Evolutionary conservation across 495 filamentous ascomycete species (phyloP).

Genomic region (Xylaria palmicola): DNA sequence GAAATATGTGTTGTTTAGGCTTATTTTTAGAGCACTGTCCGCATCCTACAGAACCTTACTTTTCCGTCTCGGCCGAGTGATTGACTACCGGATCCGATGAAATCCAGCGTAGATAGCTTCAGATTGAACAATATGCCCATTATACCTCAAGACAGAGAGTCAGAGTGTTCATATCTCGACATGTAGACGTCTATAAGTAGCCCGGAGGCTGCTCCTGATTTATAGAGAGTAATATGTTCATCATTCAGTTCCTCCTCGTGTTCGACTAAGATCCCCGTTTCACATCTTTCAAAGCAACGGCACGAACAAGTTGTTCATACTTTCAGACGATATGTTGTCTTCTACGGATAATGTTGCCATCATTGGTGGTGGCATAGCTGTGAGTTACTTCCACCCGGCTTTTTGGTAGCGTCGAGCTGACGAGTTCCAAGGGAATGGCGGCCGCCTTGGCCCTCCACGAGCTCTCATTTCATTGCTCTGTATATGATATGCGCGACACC

Average conservation of each 20-base stretch:
- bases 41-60: too few relatives aligned
- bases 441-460: constrained; percentile 45
- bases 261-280: not conserved
- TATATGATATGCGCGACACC: not conserved
- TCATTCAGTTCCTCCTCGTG: not conserved
- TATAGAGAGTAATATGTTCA: not conserved
- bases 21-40: too few relatives aligned
- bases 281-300: not conserved
- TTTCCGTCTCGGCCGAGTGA: too few relatives aligned
- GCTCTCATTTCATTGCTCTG: constrained; percentile 32
- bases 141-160: too few relatives aligned
- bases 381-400: not conserved
- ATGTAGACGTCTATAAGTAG: not conserved
- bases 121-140: too few relatives aligned
- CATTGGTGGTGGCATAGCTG: constrained; percentile 22
- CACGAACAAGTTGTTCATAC: too few relatives aligned
- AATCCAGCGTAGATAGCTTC: constrained; percentile 23
- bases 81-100: constrained; percentile 52
- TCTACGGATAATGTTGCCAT: constrained; percentile 15
- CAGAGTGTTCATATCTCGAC: too few relatives aligned
- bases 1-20: too few relatives aligned
- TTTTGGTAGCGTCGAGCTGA: not conserved
- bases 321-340: too few relatives aligned
- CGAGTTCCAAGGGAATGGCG: constrained; percentile 34
- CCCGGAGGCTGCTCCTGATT: not conserved